These are phyloP conservation scores for Trichoderma aggressivum DNA, from an alignment of 2,329 filamentous ascomycete genomes.

Conservation along the genomic window DNA sequence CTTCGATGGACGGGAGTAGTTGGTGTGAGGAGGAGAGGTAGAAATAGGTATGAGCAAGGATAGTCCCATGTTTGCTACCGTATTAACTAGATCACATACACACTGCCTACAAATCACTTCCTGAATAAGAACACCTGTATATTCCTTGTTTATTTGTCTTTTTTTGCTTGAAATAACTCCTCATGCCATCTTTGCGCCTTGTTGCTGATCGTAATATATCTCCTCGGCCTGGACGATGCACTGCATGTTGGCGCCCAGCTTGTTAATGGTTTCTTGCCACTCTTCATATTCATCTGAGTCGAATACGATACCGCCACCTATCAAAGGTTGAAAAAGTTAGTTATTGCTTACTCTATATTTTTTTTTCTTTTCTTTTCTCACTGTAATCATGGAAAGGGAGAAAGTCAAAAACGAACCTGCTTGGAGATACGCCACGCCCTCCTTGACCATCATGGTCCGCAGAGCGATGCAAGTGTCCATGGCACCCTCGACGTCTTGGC, in stretches of 20 bases:
- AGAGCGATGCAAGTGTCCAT: constrained; percentile 86
- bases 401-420: constrained; percentile 44
- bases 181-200: constrained; percentile 19
- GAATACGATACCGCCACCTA: constrained; percentile 85
- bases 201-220: constrained; percentile 44
- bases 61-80: not conserved
- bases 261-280: constrained; percentile 93
- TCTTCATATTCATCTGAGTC: constrained; percentile 92
- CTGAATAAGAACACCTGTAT: not conserved
- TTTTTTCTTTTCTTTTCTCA: no score
- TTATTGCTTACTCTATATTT: not conserved
- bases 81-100: not conserved
- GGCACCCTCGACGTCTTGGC: constrained; percentile 66
- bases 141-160: not conserved
- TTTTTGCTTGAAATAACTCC: not conserved
- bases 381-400: not conserved
- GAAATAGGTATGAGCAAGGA: not conserved
- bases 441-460: constrained; percentile 91
- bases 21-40: not conserved
- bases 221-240: constrained; percentile 84
- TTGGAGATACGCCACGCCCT: constrained; percentile 87
- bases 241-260: constrained; percentile 83
- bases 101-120: not conserved
- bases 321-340: not conserved
- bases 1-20: not conserved